These are phyloP conservation scores for Nicotiana obtusifolia DNA, from an alignment of 257 asterid genomes.

Conservation along the genomic window DNA sequence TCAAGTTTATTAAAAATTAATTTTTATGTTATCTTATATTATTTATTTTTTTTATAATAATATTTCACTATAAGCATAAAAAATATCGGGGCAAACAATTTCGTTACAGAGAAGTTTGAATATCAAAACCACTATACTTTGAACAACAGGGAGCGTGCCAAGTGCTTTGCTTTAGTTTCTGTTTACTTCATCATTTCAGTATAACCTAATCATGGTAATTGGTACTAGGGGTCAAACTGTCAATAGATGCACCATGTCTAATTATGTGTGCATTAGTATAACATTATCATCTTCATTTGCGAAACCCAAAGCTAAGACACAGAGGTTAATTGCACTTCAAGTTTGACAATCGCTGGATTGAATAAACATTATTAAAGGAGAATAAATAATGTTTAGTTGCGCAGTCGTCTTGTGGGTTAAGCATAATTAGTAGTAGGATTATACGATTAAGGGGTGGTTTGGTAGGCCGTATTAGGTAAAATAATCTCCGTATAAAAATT, in stretches of 20 bases:
- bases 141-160: not conserved
- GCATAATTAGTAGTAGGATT: not conserved
- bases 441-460: no score
- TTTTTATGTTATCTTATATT: no score
- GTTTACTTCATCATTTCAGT: not conserved
- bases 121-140: no score
- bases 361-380: not conserved
- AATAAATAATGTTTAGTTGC: no score
- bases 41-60: no score
- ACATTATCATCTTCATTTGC: constrained; percentile 2
- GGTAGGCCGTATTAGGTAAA: no score
- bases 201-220: not conserved
- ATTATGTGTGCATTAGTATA: not conserved
- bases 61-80: no score
- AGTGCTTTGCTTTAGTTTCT: not conserved
- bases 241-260: not conserved
- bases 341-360: not conserved
- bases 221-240: not conserved
- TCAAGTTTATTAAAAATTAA: no score
- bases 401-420: not conserved
- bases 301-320: not conserved
- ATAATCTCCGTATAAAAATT: no score
- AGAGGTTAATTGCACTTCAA: not conserved
- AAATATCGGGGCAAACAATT: no score
- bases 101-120: not conserved